Evolutionary conservation across 2,329 filamentous ascomycete species (phyloP), one percentile per base, ranked within the genome.

Genomic region (Aspergillus jensenii): DNA sequence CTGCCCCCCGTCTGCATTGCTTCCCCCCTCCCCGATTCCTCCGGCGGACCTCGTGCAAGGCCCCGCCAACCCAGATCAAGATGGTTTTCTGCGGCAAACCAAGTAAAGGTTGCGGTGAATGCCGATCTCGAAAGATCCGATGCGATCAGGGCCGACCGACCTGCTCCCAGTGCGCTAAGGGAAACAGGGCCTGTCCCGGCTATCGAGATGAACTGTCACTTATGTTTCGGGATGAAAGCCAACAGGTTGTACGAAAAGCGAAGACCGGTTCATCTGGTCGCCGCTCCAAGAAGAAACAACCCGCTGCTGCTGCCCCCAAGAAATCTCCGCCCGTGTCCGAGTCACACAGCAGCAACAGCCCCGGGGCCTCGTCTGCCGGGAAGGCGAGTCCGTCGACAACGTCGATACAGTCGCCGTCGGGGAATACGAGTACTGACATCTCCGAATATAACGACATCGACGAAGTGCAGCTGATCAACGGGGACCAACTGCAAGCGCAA

Each of bases 141-240:
- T 88, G 86, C 72, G 85, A 88, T 70, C 85, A 84, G 68, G 78
- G 79, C 47, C 78, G 76, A 41, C 85, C 86, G 5, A 79, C 83
- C 65, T 88, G 86, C 66, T 84, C 84, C 23, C 85, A 88, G 76
- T 88, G 86, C 67, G 75, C 82, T 45, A 83, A 84, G 41, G 80
- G 84, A 46, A 79, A 81, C 66, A 84, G 85, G 70, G 80, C 76
- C 65, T 88, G 86, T 64, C 84, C 85, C 19, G 86, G 86, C 6
- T 88, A 88, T 65, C 80, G 86, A 63, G 85, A 88, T 62, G 83
- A 86, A 69, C 74, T 87, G 35, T 85, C 84, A 33, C 76, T 88
- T 57, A 83, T 88, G 81, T 88, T 88, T 68, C 83, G 85, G 39
- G 85, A 88, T 74, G 85, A 88, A 72, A 87, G 83, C 65, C 82